Percentiles rank a stretch among this genome's conserved stretches.
phyloP scores from a whole-genome alignment of 495 filamentous ascomycete species.

The Podospora comata region DNA sequence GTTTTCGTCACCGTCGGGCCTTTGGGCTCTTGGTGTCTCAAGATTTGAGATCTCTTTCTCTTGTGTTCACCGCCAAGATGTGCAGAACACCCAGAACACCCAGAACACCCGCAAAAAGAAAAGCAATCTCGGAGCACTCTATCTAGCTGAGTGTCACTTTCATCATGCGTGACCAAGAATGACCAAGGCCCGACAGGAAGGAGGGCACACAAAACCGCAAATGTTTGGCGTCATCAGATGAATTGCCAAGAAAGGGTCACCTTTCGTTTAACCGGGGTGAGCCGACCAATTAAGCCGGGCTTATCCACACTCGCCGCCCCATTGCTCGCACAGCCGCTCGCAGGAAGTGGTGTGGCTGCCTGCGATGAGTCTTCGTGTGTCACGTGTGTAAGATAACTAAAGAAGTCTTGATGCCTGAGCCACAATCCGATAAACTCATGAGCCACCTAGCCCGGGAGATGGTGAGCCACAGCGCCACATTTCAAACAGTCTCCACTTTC shows the following conservation, averaged over 20 bases:
- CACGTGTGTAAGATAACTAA: not conserved
- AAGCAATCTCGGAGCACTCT: not conserved
- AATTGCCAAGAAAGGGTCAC: not conserved
- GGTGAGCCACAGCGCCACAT: not conserved
- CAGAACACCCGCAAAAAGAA: no score
- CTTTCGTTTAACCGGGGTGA: constrained; percentile 13
- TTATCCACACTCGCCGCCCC: not conserved
- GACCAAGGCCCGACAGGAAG: not conserved
- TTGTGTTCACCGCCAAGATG: not conserved
- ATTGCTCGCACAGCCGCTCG: not conserved
- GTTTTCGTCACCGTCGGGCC: not conserved
- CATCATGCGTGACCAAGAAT: no score
- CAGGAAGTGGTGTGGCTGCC: constrained; percentile 27
- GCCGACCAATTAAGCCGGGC: constrained; percentile 12
- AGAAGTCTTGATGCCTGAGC: constrained; percentile 16
- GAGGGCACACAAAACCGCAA: constrained; percentile 9
- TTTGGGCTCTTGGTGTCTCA: not conserved
- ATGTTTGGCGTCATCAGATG: constrained; percentile 15
- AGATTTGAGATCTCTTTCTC: not conserved
- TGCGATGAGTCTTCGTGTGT: constrained; percentile 18
- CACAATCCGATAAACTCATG: not conserved
- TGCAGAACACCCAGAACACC: not conserved
- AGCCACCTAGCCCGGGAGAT: constrained; percentile 13
- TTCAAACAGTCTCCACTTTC: not conserved
- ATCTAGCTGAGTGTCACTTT: not conserved